Evolutionary conservation across 2,329 filamentous ascomycete genomes (phyloP).

Genomic region (Allantophomopsis cytisporea): DNA sequence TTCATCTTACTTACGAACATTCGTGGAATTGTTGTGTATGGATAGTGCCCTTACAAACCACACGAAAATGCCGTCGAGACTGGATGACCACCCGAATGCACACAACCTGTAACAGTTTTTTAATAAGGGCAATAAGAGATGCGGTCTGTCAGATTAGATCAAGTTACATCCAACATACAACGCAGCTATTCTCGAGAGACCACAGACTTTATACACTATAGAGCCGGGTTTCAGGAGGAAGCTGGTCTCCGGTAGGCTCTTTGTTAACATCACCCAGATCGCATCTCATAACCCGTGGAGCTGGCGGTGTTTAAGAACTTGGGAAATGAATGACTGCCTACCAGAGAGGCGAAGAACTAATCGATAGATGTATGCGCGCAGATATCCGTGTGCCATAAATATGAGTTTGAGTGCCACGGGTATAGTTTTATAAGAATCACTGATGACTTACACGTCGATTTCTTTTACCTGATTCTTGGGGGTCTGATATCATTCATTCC

Average conservation of each 20-base stretch:
- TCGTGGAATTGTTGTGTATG: too few relatives aligned
- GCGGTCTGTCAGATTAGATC: conserved; percentile 18
- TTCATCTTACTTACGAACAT: too few relatives aligned
- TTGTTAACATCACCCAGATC: conserved; percentile 5
- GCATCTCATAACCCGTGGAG: conserved; percentile 1
- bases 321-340: too few relatives aligned
- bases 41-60: too few relatives aligned
- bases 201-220: conserved; percentile 1
- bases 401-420: not conserved
- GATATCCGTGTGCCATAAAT: not conserved
- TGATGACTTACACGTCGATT: not conserved
- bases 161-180: conserved; percentile 15
- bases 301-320: not conserved
- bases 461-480: not conserved
- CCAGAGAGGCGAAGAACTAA: too few relatives aligned
- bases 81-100: too few relatives aligned
- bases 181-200: not conserved
- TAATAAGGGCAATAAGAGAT: too few relatives aligned
- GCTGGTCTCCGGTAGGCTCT: conserved; percentile 3
- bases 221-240: conserved; percentile 1
- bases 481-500: too few relatives aligned
- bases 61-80: too few relatives aligned
- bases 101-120: too few relatives aligned
- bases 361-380: too few relatives aligned
- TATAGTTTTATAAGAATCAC: not conserved